A percentile compares a stretch with the other conserved stretches of the same genome.
phyloP scores from a whole-genome alignment of 148 eudicot species.

The Limonium bicolor region DNA sequence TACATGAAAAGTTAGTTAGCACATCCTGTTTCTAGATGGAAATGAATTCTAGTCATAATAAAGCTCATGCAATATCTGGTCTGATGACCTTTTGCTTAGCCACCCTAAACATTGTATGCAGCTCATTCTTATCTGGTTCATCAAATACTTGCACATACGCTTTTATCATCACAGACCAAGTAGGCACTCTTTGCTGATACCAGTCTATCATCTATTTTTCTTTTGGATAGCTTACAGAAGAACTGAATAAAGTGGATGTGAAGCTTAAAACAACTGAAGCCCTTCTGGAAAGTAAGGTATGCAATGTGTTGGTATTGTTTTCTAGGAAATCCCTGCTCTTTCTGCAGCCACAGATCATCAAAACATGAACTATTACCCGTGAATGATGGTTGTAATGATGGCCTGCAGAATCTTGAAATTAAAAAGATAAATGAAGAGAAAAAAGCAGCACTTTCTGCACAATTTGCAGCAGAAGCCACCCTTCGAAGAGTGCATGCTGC shows the following conservation, averaged over 20 bases:
- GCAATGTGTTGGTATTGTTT: background rate
- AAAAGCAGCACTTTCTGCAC: constrained; percentile 77
- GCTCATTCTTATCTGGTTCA: too few relatives aligned
- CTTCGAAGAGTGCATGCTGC: constrained; percentile 96
- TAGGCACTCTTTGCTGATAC: background rate
- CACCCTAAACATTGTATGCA: too few relatives aligned
- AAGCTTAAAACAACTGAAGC: constrained; percentile 74
- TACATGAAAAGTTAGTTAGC: too few relatives aligned
- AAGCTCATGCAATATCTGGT: too few relatives aligned
- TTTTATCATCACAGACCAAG: too few relatives aligned
- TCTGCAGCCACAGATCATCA: too few relatives aligned
- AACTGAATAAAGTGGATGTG: constrained; percentile 55
- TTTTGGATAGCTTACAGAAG: constrained; percentile 65
- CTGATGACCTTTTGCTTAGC: too few relatives aligned
- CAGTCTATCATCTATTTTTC: constrained; percentile 1
- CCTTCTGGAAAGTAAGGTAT: constrained; percentile 82
- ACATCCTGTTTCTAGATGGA: too few relatives aligned
- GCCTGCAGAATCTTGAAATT: constrained; percentile 66
- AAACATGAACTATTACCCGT: too few relatives aligned
- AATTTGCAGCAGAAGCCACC: constrained; percentile 98
- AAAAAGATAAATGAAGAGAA: constrained; percentile 83
- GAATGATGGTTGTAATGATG: background rate
- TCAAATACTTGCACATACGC: too few relatives aligned
- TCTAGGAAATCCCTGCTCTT: too few relatives aligned
- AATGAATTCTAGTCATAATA: too few relatives aligned